Evolutionary conservation across 1,284 basidiomycete species (phyloP), one percentile per base, ranked within the genome.

Genomic region (Coniferiporia sulphurascens): DNA sequence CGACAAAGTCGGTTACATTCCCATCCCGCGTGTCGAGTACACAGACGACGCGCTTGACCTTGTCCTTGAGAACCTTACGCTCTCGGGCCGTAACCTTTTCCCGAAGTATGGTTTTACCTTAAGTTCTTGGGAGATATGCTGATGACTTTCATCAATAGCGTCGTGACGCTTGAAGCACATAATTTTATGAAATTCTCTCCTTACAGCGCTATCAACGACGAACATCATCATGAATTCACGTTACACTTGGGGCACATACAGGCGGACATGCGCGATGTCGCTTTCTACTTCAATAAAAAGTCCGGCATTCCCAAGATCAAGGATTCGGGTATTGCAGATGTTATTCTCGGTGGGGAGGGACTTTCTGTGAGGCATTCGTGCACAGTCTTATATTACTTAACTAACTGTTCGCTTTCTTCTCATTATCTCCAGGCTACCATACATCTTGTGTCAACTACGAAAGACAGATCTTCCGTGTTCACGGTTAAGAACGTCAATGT

Each of bases 251-350:
- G 78, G 27, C 95, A 98, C 73, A 91, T 98, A 68, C 95, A 98
- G 73, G 89, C 90, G 17, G 94, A 96, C 69, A 88, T 97, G 81
- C 83, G 90, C 44, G 94, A 97, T 67, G 91, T 97, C 21, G 86
- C 89, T 10, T 96, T 97, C 72, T 93, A 89, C 70, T 92, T 92
- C 73, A 79, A 76, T 64, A 89, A 83, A 77, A 91, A 91, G 78
- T 78, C 76, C 0, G 91, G 91, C 3, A 82, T 92, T 67, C 38
- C 58, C 9, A 91, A 89, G 78, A 74, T 97, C 70, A 82, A 76
- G 50, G 96, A 98, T 76, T 87, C 85, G n/a, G 96, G 95, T 65
- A 74, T 96, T 35, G 95, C 95, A n/a, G 96, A 98, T 71, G 87
- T 98, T 9, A 71, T 95, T 59, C 77, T 98, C 54, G 89, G 91